phyloP scores from a whole-genome alignment of 2,329 filamentous ascomycete genomes.

The Chaetomiaceae sp. region DNA sequence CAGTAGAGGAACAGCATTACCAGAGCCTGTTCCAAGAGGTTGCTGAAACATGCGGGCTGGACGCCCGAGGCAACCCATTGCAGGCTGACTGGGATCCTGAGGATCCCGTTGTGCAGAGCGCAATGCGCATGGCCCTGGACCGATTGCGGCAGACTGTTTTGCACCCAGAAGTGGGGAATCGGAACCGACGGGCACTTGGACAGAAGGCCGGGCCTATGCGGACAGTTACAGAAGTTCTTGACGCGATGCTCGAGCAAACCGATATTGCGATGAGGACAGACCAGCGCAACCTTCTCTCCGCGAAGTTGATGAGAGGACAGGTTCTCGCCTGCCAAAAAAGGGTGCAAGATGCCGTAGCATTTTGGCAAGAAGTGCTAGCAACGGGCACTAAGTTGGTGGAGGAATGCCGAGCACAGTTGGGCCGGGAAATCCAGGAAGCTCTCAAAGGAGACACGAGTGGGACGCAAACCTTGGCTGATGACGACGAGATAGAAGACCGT shows the following conservation, averaged over 20 bases:
- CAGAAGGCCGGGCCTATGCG: constrained; percentile 63
- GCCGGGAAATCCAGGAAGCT: constrained; percentile 43
- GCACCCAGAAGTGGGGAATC: constrained; percentile 74
- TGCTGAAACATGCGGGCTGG: constrained; percentile 64
- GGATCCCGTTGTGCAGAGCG: constrained; percentile 52
- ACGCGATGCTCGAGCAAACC: constrained; percentile 86
- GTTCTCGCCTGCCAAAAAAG: constrained; percentile 70
- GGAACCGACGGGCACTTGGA: constrained; percentile 60
- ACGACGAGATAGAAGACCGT: constrained; percentile 34
- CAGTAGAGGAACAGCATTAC: constrained; percentile 89
- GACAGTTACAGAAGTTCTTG: constrained; percentile 80
- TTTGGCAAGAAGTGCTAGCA: constrained; percentile 60
- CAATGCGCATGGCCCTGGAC: constrained; percentile 76
- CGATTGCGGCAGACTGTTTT: constrained; percentile 77
- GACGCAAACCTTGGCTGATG: constrained; percentile 25
- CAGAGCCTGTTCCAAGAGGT: constrained; percentile 70
- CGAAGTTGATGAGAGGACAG: constrained; percentile 67
- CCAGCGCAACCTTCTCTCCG: constrained; percentile 61
- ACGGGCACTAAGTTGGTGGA: constrained; percentile 51
- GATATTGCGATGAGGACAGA: constrained; percentile 62
- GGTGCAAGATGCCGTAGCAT: constrained; percentile 60
- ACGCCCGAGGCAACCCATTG: constrained; percentile 58
- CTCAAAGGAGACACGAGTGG: constrained; percentile 25
- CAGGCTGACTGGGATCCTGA: constrained; percentile 61
- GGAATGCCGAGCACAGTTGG: constrained; percentile 61